These are phyloP conservation scores for Lactarius hatsudake DNA, from an alignment of 768 basidiomycete genomes.

Conservation along the genomic window DNA sequence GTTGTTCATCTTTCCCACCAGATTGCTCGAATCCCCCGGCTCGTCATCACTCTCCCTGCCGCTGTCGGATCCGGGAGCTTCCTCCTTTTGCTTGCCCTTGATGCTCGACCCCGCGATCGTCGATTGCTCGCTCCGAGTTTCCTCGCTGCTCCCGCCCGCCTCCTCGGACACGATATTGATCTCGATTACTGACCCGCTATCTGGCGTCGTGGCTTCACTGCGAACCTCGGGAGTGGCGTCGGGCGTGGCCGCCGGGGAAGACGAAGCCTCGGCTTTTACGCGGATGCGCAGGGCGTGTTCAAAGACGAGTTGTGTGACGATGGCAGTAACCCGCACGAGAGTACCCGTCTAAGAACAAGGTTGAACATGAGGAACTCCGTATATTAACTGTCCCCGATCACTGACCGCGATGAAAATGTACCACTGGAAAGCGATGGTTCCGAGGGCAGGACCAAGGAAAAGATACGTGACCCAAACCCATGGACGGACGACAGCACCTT, in stretches of 20 bases:
- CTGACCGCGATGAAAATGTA: conserved; percentile 45
- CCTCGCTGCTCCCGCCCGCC: conserved; percentile 20
- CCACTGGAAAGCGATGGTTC: conserved; percentile 48
- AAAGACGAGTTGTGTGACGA: conserved; percentile 55
- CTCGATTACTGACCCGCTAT: conserved; percentile 29
- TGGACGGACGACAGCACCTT: conserved; percentile 50
- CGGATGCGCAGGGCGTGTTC: conserved; percentile 54
- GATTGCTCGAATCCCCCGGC: conserved; percentile 38
- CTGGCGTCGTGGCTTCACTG: conserved; percentile 28
- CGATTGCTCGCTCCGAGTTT: conserved; percentile 24
- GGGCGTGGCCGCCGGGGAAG: conserved; percentile 28
- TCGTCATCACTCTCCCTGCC: conserved; percentile 6
- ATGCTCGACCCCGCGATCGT: conserved; percentile 15
- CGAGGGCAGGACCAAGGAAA: conserved; percentile 46
- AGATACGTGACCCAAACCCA: conserved; percentile 66
- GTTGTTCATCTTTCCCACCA: conserved; percentile 77
- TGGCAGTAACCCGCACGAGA: conserved; percentile 42
- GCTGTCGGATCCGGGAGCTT: not conserved
- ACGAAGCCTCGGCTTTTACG: conserved; percentile 43
- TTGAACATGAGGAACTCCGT: not conserved
- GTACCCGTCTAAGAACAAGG: conserved; percentile 33
- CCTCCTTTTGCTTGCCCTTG: conserved; percentile 26
- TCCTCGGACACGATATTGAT: not conserved
- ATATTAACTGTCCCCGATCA: not conserved
- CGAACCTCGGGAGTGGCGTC: conserved; percentile 26